Conservation (phyloP, 768 basidiomycete genomes). For the Boletus sp. region DNA sequence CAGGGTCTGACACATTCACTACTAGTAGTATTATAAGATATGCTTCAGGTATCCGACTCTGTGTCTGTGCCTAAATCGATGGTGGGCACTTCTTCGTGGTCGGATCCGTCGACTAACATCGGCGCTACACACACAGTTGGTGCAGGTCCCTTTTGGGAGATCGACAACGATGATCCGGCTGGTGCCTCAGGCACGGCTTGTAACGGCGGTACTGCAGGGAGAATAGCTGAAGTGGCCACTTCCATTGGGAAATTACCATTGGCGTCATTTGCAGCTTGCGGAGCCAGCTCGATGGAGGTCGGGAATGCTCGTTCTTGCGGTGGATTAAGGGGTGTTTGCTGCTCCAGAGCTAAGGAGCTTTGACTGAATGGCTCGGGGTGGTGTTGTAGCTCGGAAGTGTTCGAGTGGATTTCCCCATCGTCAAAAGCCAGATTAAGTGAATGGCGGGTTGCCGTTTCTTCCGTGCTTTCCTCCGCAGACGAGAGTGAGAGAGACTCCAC, state of each 20-base stretch:
- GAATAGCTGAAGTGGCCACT: not conserved
- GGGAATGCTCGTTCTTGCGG: not conserved
- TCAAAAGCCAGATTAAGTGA: constrained; percentile 36
- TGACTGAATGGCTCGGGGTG: not conserved
- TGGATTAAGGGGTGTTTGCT: not conserved
- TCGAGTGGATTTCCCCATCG: not conserved
- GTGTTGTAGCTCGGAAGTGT: constrained; percentile 1
- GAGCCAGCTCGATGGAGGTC: not conserved
- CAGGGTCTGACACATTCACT: not conserved
- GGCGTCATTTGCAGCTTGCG: not conserved
- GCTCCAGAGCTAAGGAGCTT: not conserved
- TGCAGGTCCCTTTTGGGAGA: constrained; percentile 4
- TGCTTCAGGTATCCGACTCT: constrained; percentile 55
- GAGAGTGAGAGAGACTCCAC: constrained; percentile 61
- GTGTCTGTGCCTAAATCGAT: constrained; percentile 79
- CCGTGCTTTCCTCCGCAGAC: constrained; percentile 58
- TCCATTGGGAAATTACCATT: not conserved
- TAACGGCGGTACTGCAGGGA: not conserved
- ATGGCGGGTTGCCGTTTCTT: constrained; percentile 51
- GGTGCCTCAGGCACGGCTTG: not conserved
- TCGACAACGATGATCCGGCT: not conserved
- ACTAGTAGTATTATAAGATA: not conserved
- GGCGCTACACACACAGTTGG: not conserved
- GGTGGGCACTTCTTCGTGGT: constrained; percentile 72
- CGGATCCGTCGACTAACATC: constrained; percentile 39